Base-by-base conservation (phyloP, 345 rosid genomes). In the Laguncularia racemosa region DNA sequence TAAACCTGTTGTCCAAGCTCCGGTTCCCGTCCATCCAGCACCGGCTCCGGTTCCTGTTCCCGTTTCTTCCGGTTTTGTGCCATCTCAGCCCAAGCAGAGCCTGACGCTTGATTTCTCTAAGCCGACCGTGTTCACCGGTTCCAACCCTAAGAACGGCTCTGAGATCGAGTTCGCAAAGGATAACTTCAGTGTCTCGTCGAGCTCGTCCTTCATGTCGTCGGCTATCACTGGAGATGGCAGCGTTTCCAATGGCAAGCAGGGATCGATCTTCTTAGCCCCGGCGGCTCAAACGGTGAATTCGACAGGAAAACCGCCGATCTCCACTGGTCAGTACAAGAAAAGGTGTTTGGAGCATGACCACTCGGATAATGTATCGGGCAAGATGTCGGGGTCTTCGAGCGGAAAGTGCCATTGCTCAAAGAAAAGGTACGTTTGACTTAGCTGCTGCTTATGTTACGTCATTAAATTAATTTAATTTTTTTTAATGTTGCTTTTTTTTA, bases 201-300 rank as follows among this genome's bases (percentile, higher is more conserved):
- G 64, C 80, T 93, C 99, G 14, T 93, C 97, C 0, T 83, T 79
- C 63, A 74, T 93, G 80, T 93, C 95, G 1, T 83, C 99, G 17
- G 86, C 84, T 13, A 80, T 93, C 0, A 93, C 97, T 40, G 97
- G 97, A 12, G 99, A 93, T 65, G 95, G 96, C 1, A 93, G 99
- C 67, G 88, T 93, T 46, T 89, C 97, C 0, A 86, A 89, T 60
- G 96, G 97, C 2, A 87, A 78, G 71, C 81, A 59, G n/a, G 91
- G 91, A 3, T 81, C 88, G 59, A 61, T 89, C 49, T 86, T 89
- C 56, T 60, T 81, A 44, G 44, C 79, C 13, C 71, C 86, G 26
- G 67, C 74, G 28, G 61, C 60, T 26, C 62, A 67, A 7, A 79
- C 84, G 40, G 67, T 82, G 1, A 71, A 58, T 0, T 86, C 96